Percentiles rank a stretch among this genome's conserved stretches.
phyloP scores from a whole-genome alignment of 495 filamentous ascomycete genomes.

The Viridothelium virens region DNA sequence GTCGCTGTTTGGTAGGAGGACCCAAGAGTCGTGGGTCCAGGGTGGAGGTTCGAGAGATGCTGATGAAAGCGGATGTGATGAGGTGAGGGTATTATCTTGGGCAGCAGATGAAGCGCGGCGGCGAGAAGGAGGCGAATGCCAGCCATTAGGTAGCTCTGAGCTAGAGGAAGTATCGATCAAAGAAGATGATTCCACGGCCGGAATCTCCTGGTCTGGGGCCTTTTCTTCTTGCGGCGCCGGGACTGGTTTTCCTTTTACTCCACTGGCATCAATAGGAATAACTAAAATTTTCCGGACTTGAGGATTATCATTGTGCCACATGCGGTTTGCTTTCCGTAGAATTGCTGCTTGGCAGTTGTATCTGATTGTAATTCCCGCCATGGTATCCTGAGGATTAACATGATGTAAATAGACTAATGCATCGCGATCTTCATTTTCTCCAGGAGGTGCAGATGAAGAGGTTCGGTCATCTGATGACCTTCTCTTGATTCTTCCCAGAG shows the following conservation, averaged over 20 bases:
- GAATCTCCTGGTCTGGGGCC: conserved; percentile 16
- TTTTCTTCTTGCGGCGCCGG: conserved; percentile 19
- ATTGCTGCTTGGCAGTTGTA: conserved; percentile 75
- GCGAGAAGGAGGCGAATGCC: conserved; percentile 21
- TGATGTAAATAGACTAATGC: conserved; percentile 83
- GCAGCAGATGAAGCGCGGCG: conserved; percentile 34
- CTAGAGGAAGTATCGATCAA: conserved; percentile 12
- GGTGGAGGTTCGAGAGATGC: conserved; percentile 36
- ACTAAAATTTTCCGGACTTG: conserved; percentile 74
- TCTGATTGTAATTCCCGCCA: conserved; percentile 80
- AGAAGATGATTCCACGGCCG: conserved; percentile 8
- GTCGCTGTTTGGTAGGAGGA: conserved; percentile 61
- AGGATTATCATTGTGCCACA: conserved; percentile 89
- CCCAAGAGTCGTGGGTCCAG: conserved; percentile 86
- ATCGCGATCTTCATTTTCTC: conserved; percentile 52
- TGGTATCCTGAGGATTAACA: conserved; percentile 71
- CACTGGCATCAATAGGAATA: conserved; percentile 84
- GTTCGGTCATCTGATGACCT: conserved; percentile 50
- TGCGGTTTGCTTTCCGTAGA: conserved; percentile 78
- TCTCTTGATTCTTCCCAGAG: conserved; percentile 48
- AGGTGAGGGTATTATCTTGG: conserved; percentile 21
- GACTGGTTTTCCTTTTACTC: conserved; percentile 61
- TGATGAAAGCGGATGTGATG: conserved; percentile 21
- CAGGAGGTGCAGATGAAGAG: conserved; percentile 34
- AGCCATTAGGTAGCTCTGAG: conserved; percentile 25